These are phyloP conservation scores for Apiotrichum brassicae DNA, from an alignment of 1,284 basidiomycete genomes.

Conservation along the genomic window DNA sequence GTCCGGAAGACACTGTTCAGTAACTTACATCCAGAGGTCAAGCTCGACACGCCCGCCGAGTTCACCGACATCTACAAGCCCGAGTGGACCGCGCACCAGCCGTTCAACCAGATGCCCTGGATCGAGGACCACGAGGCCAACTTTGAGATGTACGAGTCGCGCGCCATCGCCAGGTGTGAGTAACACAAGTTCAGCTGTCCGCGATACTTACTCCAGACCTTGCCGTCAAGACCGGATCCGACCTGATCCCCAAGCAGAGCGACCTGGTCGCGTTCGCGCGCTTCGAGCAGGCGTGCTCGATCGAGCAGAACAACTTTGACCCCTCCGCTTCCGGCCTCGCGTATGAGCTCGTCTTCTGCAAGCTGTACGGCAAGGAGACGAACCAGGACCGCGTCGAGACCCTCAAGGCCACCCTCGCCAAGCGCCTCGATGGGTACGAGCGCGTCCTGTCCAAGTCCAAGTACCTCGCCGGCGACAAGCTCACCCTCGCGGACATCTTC, in stretches of 20 bases:
- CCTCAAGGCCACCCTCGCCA: slow-evolving; percentile 37
- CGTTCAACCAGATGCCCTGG: slow-evolving; percentile 62
- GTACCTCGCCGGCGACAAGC: slow-evolving; percentile 53
- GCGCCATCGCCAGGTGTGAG: slow-evolving; percentile 53
- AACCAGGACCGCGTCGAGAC: slow-evolving; percentile 41
- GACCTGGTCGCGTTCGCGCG: slow-evolving; percentile 47
- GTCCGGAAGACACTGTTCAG: not conserved
- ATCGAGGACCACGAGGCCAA: slow-evolving; percentile 47
- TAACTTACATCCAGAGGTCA: slow-evolving; percentile 18
- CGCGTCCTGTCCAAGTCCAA: slow-evolving; percentile 52
- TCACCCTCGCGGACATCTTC: slow-evolving; percentile 57
- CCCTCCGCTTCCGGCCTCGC: slow-evolving; percentile 47
- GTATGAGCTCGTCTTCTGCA: slow-evolving; percentile 48
- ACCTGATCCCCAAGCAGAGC: slow-evolving; percentile 32
- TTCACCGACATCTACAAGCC: slow-evolving; percentile 51
- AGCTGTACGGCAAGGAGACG: slow-evolving; percentile 20
- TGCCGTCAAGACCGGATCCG: slow-evolving; percentile 17
- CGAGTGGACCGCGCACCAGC: slow-evolving; percentile 52
- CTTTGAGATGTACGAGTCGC: slow-evolving; percentile 50
- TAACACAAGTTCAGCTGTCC: slow-evolving; percentile 7
- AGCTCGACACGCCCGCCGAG: slow-evolving; percentile 19
- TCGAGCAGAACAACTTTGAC: slow-evolving; percentile 56
- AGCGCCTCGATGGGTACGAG: slow-evolving; percentile 53
- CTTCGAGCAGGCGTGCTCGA: slow-evolving; percentile 56
- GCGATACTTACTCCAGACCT: slow-evolving; percentile 20